phyloP scores from a whole-genome alignment of 108 stramenopile genomes.

The Heterococcus sp. region DNA sequence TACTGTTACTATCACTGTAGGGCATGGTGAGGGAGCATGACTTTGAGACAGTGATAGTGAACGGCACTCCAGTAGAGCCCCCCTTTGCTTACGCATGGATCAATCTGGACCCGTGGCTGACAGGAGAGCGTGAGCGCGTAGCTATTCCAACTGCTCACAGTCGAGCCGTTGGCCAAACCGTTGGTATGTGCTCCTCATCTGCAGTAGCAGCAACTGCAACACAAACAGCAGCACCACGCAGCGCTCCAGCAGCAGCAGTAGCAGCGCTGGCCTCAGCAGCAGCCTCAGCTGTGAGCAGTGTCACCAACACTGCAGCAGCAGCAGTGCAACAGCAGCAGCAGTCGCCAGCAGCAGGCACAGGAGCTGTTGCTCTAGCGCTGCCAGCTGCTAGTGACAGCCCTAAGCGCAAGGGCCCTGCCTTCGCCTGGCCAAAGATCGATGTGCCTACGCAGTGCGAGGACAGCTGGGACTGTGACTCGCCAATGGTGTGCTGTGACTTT shows the following conservation, averaged over 20 bases:
- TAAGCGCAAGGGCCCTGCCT: neutral
- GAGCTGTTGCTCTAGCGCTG: neutral
- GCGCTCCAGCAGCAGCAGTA: too few species aligned
- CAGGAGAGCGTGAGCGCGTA: too few species aligned
- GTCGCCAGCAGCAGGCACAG: neutral
- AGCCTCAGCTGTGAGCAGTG: too few species aligned
- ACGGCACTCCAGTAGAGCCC: constrained; percentile 32
- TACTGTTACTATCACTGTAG: too few species aligned
- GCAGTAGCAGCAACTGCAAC: neutral
- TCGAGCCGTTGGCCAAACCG: too few species aligned
- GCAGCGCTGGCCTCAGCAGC: too few species aligned
- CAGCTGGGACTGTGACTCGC: constrained; percentile 42
- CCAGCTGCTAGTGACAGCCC: neutral
- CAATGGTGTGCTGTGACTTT: constrained; percentile 50
- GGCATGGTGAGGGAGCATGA: constrained; percentile 22
- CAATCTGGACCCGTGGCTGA: constrained; percentile 30
- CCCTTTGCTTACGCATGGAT: constrained; percentile 38
- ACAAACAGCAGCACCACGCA: neutral
- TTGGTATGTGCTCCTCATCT: neutral
- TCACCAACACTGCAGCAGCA: neutral
- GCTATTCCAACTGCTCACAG: too few species aligned
- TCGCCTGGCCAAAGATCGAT: constrained; percentile 1
- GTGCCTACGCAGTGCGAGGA: constrained; percentile 24
- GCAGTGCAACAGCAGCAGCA: neutral
- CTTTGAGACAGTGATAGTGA: constrained; percentile 39